These are phyloP conservation scores for Trametes coccinea DNA, from an alignment of 768 basidiomycete genomes.

Conservation along the genomic window DNA sequence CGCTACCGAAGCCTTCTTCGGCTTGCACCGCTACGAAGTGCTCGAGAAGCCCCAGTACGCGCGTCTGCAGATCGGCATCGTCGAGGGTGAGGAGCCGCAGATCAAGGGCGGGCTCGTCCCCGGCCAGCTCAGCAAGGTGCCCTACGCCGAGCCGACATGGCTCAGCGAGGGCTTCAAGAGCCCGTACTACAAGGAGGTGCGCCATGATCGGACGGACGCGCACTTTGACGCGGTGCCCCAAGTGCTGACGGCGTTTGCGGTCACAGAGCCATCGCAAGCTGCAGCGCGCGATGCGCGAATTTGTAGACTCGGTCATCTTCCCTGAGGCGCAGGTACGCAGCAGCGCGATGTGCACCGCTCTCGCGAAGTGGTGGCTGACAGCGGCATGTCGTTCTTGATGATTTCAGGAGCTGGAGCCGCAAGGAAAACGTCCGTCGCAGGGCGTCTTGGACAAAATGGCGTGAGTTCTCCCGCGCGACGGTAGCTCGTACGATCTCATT, in stretches of 20 bases:
- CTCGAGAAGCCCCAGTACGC: slow-evolving; percentile 70
- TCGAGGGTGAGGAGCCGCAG: slow-evolving; percentile 59
- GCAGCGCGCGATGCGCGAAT: slow-evolving; percentile 58
- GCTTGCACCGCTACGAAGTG: slow-evolving; percentile 83
- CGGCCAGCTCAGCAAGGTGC: slow-evolving; percentile 70
- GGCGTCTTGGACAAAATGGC: slow-evolving; percentile 82
- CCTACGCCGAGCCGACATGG: slow-evolving; percentile 88
- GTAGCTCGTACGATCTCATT: not conserved
- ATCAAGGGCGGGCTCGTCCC: slow-evolving; percentile 54
- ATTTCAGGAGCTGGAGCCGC: slow-evolving; percentile 64
- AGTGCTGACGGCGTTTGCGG: slow-evolving; percentile 37
- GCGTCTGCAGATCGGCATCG: slow-evolving; percentile 67
- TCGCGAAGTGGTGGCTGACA: not conserved
- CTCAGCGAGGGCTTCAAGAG: slow-evolving; percentile 63
- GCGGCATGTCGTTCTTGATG: not conserved
- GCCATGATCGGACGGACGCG: slow-evolving; percentile 31
- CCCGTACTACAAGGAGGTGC: slow-evolving; percentile 81
- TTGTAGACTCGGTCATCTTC: slow-evolving; percentile 68
- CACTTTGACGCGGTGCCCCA: slow-evolving; percentile 54
- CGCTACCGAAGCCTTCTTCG: slow-evolving; percentile 82
- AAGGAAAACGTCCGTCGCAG: slow-evolving; percentile 85
- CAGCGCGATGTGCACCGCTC: not conserved
- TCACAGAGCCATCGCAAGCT: slow-evolving; percentile 62
- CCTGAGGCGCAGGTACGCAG: slow-evolving; percentile 38
- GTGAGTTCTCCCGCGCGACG: slow-evolving; percentile 36